These are phyloP conservation scores for Panaeolus papilionaceus DNA, from an alignment of 768 basidiomycete genomes.

Conservation along the genomic window DNA sequence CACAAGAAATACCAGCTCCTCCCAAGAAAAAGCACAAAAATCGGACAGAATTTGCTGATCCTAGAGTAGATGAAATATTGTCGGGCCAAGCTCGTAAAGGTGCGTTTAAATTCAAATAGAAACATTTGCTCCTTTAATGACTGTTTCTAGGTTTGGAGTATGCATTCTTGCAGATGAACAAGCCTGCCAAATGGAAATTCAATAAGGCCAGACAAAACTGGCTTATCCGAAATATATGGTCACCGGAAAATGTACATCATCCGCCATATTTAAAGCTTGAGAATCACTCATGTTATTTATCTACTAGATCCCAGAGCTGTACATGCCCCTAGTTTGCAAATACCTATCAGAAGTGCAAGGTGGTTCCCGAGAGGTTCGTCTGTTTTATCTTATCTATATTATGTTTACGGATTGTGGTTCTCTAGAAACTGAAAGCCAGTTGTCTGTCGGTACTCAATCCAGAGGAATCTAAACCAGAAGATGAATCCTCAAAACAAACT, in stretches of 20 bases:
- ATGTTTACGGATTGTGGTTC: background rate
- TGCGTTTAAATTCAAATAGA: conserved; percentile 23
- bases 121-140: background rate
- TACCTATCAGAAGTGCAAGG: conserved; percentile 32
- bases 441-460: conserved; percentile 27
- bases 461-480: conserved; percentile 14
- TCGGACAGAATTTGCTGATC: conserved; percentile 51
- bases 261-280: background rate
- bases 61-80: conserved; percentile 43
- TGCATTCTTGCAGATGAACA: conserved; percentile 58
- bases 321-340: conserved; percentile 32
- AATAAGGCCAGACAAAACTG: conserved; percentile 79
- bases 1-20: conserved; percentile 12
- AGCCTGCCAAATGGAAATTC: conserved; percentile 68
- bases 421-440: conserved; percentile 30
- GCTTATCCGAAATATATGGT: conserved; percentile 72
- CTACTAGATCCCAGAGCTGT: conserved; percentile 30
- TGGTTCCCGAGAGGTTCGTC: conserved; percentile 30
- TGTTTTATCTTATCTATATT: background rate
- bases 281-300: background rate
- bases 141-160: conserved; percentile 50
- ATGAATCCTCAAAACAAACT: background rate
- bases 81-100: conserved; percentile 49
- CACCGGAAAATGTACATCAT: conserved; percentile 47
- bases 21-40: conserved; percentile 47